These are phyloP conservation scores for Neurospora cerealis DNA, from an alignment of 495 filamentous ascomycete species.

Conservation along the genomic window DNA sequence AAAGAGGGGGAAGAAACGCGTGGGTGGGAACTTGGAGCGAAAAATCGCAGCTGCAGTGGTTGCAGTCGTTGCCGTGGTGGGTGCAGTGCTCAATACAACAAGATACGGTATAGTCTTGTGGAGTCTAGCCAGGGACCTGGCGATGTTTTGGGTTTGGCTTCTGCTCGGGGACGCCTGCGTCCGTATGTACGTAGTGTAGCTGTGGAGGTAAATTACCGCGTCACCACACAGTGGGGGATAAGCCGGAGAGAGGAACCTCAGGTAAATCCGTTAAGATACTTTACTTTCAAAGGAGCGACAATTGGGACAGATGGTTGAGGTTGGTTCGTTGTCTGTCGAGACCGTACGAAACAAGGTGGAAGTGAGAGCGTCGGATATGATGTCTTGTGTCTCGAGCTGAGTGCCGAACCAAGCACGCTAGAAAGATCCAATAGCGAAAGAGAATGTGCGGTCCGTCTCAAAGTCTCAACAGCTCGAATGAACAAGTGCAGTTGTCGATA, in stretches of 20 bases:
- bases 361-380: neutral
- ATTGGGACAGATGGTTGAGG: neutral
- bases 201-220: neutral
- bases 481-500: neutral
- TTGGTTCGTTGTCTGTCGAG: neutral
- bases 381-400: neutral
- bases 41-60: neutral
- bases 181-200: neutral
- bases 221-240: neutral
- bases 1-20: neutral
- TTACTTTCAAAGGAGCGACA: neutral
- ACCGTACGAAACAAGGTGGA: neutral
- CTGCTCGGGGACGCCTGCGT: neutral
- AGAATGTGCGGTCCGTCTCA: neutral
- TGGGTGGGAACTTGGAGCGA: neutral
- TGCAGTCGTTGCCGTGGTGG: neutral
- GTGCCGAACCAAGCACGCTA: neutral
- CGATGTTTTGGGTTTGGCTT: neutral
- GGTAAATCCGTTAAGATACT: neutral
- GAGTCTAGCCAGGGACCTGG: neutral
- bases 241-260: neutral
- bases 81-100: neutral
- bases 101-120: neutral
- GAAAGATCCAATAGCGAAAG: neutral
- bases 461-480: neutral